These are phyloP conservation scores for Malassezia arunalokei DNA, from an alignment of 1,284 basidiomycete species.

Conservation along the genomic window DNA sequence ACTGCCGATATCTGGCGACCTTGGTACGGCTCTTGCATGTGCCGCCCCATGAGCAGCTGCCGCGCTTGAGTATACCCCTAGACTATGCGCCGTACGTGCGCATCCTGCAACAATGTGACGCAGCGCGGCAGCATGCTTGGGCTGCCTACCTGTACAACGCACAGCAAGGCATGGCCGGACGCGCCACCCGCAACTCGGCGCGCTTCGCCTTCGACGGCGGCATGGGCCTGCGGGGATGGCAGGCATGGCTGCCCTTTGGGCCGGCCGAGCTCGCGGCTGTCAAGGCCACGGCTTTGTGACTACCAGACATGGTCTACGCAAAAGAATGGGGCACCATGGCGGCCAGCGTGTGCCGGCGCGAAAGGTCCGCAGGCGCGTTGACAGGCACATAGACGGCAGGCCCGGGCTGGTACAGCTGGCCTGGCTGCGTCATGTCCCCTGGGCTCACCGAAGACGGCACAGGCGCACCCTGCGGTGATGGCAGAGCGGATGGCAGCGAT, in stretches of 20 bases:
- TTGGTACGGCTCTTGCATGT: constrained; percentile 6
- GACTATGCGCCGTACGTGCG: constrained; percentile 16
- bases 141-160: constrained; percentile 1
- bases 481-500: no score
- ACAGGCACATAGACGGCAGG: no score
- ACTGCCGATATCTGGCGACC: not conserved
- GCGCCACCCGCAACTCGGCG: constrained; percentile 16
- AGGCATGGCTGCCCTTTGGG: constrained; percentile 17
- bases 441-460: no score
- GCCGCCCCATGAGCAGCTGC: constrained; percentile 5
- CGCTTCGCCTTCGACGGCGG: not conserved
- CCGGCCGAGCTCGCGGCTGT: constrained; percentile 11
- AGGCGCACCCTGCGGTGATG: no score
- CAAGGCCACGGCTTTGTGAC: not conserved
- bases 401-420: no score
- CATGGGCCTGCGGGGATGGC: not conserved
- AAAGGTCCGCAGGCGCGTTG: no score
- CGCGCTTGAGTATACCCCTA: not conserved
- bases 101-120: not conserved
- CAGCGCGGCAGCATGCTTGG: not conserved
- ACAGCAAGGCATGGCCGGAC: not conserved
- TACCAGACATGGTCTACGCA: no score
- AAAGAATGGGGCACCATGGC: no score
- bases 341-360: no score
- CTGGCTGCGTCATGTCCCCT: no score